Evolutionary conservation across 2,329 filamentous ascomycete genomes (phyloP).

Genomic region (Mycosphaerella arachidis): DNA sequence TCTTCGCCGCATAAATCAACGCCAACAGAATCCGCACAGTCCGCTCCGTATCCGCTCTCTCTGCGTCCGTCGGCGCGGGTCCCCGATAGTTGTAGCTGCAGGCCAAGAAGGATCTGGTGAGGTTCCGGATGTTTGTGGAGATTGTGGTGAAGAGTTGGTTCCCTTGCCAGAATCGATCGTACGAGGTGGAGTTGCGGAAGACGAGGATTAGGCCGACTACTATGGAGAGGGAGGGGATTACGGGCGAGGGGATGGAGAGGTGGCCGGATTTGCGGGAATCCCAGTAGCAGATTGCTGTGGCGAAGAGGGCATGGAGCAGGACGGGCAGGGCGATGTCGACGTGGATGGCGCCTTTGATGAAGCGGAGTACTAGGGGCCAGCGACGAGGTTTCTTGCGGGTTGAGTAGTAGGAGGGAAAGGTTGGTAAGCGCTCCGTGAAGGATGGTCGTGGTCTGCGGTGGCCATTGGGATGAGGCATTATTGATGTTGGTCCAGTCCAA

Average conservation of each 20-base stretch:
- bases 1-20: conserved; percentile 60
- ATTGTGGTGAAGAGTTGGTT: conserved; percentile 50
- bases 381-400: conserved; percentile 48
- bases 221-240: conserved; percentile 60
- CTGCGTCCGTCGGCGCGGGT: conserved; percentile 35
- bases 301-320: conserved; percentile 54
- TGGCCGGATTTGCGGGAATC: conserved; percentile 42
- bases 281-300: conserved; percentile 55
- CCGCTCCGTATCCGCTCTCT: conserved; percentile 55
- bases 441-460: conserved; percentile 2
- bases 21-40: conserved; percentile 57
- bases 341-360: conserved; percentile 62
- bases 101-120: conserved; percentile 54
- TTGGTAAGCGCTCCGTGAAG: conserved; percentile 26
- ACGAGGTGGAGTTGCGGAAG: conserved; percentile 61
- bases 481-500: background rate
- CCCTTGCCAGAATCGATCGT: conserved; percentile 58
- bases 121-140: conserved; percentile 56
- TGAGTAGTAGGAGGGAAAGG: conserved; percentile 44
- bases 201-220: conserved; percentile 65
- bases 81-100: conserved; percentile 36
- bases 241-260: conserved; percentile 54
- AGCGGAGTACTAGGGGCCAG: conserved; percentile 60
- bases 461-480: background rate
- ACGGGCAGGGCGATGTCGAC: conserved; percentile 55